phyloP scores from a whole-genome alignment of 164 flowering plant species.

The Magnolia sinica region DNA sequence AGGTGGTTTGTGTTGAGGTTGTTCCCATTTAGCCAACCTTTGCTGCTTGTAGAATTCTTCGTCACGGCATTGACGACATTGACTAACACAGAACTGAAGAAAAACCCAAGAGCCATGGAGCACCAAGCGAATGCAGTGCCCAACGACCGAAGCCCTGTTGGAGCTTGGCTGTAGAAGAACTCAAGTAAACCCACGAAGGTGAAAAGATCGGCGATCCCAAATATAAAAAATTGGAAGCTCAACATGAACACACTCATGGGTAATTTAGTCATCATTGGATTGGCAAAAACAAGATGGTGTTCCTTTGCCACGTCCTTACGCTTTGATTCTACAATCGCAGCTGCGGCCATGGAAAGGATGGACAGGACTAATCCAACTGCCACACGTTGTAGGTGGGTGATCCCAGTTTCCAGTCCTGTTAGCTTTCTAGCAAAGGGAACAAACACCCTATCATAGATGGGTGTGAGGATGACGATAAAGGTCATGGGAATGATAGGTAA shows the following conservation, averaged over 20 bases:
- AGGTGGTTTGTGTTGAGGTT: slow-evolving; percentile 45
- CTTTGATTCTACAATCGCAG: slow-evolving; percentile 41
- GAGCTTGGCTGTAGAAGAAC: slow-evolving; percentile 52
- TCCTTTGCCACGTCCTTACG: slow-evolving; percentile 33
- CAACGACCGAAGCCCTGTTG: slow-evolving; percentile 33
- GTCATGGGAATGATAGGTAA: slow-evolving; percentile 39
- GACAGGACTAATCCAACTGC: slow-evolving; percentile 45
- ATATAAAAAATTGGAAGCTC: slow-evolving; percentile 45
- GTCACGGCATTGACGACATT: slow-evolving; percentile 30
- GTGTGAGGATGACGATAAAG: slow-evolving; percentile 36
- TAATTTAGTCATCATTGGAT: slow-evolving; percentile 38
- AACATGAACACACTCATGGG: slow-evolving; percentile 45
- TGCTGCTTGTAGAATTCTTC: slow-evolving; percentile 24
- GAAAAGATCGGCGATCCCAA: slow-evolving; percentile 53
- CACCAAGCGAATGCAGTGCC: slow-evolving; percentile 46
- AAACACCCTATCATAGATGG: slow-evolving; percentile 35
- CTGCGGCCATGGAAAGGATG: slow-evolving; percentile 39
- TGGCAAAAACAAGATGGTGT: slow-evolving; percentile 36
- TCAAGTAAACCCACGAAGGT: slow-evolving; percentile 46
- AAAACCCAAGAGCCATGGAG: slow-evolving; percentile 49
- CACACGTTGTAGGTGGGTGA: slow-evolving; percentile 47
- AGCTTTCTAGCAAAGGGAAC: slow-evolving; percentile 32
- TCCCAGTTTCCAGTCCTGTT: slow-evolving; percentile 27
- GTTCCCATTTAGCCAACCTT: slow-evolving; percentile 52
- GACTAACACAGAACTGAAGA: slow-evolving; percentile 40